Base-by-base conservation (phyloP, 164 flowering plant species). In the Piper longum region DNA sequence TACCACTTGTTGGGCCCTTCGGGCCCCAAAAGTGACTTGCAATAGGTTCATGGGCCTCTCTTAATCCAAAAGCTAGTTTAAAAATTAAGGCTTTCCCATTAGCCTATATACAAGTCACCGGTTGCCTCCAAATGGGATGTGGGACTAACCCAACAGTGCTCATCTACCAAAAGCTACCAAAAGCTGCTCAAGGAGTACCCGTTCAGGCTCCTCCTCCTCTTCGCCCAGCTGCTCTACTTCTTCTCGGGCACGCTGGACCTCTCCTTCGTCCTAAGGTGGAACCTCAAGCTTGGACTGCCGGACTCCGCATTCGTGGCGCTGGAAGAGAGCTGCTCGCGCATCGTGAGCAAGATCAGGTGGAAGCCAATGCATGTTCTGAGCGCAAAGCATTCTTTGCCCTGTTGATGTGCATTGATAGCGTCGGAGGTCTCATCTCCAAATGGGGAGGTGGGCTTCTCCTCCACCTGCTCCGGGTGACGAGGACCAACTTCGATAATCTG, bases 321-420 rank as follows among this genome's bases (percentile, higher is more conserved):
- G 60, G 90, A 88, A 52, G 86, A 85, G 65, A 74, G 80, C 42
- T 68, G 77, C 6, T 63, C 78, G 0, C 69, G 78, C 45, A 72
- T 84, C 55, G 60, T 84, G 17, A 63, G 64, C 60, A 71, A 77
- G 19, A 72, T 88, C 17, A 63, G 85, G 66, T 88, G 91, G 96
- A 83, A 79, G 75, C 90, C 96, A 0, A 82, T 88, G 86, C 72
- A 83, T 6, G 83, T 88, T 0, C 62, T 88, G 4, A 83, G 87
- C 71, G 77, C 83, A 11, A 72, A 72, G 63, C 82, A 0, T 88
- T 88, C 61, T 88, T 88, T 57, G 96, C 96, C 0, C 77, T 88
- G 3, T 59, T 88, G 36, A 86, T 83, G 92, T 82, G 85, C 75
- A 88, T 86, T 3, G 90, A 85, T 44, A 83, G 85, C 72, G 64